Evolutionary conservation across 73 alveolate genomes (phyloP), one percentile per base, ranked within the genome.

Genomic region (Urostyla sp.): DNA sequence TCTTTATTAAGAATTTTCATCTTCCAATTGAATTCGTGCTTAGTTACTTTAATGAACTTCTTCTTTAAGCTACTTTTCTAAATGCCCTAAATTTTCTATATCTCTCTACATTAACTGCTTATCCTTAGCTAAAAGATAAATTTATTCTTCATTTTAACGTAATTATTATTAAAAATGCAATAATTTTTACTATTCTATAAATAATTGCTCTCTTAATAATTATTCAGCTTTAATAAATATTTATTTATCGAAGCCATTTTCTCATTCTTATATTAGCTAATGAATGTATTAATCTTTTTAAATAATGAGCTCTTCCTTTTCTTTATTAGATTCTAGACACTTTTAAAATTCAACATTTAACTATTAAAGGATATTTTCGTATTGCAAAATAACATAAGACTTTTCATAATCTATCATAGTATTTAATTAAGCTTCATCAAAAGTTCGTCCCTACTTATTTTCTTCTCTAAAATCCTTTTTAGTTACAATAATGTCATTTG

Each of bases 391-490:
- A 31, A 69, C 83, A 49, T 10, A 69, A 38, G 44, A 46, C 54
- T 69, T 69, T 59, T 69, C 83, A 11, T 46, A n/a, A 8, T 69
- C 83, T 11, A 69, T n/a, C 72, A 69, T 63, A 31, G 31, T 21
- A 40, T 40, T 63, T 16, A 63, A 40, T 24, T 36, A 13, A 21
- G 37, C 44, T 6, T 63, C 79, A 38, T 63, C 79, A 6, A 63
- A n/a, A n/a, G n/a, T n/a, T n/a, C n/a, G n/a, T n/a, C n/a, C n/a
- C n/a, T n/a, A n/a, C n/a, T n/a, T n/a, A n/a, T n/a, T n/a, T n/a
- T n/a, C n/a, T n/a, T n/a, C n/a, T n/a, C n/a, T n/a, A n/a, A n/a
- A n/a, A n/a, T n/a, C n/a, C n/a, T n/a, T n/a, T n/a, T n/a, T n/a
- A n/a, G n/a, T n/a, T n/a, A n/a, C n/a, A n/a, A n/a, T n/a, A n/a